A percentile compares a stretch with the other conserved stretches of the same genome.
Evolutionary conservation across 768 basidiomycete species (phyloP).

Genomic region (Boletus huronensis): DNA sequence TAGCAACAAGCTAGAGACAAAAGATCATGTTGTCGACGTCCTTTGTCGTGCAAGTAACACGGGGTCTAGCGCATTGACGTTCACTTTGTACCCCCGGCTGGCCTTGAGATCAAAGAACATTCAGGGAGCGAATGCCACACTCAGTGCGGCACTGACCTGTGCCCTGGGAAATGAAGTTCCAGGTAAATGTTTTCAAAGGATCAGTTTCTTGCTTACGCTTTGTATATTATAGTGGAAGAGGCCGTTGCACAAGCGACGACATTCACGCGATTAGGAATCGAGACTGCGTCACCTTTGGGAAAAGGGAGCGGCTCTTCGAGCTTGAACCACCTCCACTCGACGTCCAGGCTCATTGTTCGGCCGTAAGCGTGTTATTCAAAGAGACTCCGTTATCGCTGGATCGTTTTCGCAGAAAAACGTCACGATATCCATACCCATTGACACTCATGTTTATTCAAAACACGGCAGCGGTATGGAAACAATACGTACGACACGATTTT

Average conservation of each 20-base stretch:
- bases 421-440: not conserved
- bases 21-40: not conserved
- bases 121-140: not conserved
- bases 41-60: not conserved
- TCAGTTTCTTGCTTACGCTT: not conserved
- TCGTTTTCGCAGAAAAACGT: not conserved
- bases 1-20: not conserved
- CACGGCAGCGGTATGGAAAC: constrained; percentile 1
- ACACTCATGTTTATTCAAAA: not conserved
- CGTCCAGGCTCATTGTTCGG: not conserved
- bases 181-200: not conserved
- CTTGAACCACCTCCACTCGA: constrained; percentile 1
- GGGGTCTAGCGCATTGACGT: not conserved
- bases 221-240: not conserved
- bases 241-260: not conserved
- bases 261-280: not conserved
- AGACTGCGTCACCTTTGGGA: not conserved
- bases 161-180: not conserved
- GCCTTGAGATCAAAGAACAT: not conserved
- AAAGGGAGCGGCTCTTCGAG: not conserved
- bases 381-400: not conserved
- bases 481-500: constrained; percentile 1
- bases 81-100: not conserved
- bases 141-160: not conserved
- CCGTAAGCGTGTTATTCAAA: not conserved